These are phyloP conservation scores for Leccinum truebloodii DNA, from an alignment of 768 basidiomycete genomes.

Conservation along the genomic window DNA sequence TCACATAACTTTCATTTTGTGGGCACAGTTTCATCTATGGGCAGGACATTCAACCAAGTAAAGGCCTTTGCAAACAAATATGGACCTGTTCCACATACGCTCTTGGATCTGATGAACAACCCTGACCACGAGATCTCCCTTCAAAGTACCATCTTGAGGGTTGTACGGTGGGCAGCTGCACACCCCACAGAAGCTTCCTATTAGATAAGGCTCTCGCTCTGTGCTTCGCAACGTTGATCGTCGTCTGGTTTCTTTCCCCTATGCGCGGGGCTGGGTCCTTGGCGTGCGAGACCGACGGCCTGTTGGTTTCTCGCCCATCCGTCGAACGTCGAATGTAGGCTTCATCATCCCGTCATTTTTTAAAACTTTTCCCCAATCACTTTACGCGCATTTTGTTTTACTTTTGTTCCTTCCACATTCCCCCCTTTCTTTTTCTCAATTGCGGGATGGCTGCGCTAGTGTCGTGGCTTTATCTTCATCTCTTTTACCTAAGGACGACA, in stretches of 20 bases:
- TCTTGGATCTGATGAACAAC: no score
- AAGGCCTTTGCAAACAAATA: no score
- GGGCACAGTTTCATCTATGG: no score
- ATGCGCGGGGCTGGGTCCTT: slow-evolving; percentile 27
- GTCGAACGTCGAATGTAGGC: slow-evolving; percentile 24
- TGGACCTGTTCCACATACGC: no score
- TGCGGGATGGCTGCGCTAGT: slow-evolving; percentile 26
- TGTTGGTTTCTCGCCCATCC: slow-evolving; percentile 15
- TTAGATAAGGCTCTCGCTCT: slow-evolving; percentile 43
- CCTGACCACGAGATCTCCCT: no score
- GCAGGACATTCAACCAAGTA: no score
- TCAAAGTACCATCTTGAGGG: no score
- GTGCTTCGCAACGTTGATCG: slow-evolving; percentile 66
- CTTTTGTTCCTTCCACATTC: slow-evolving; percentile 8
- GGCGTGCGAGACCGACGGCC: neutral
- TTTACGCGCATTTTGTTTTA: slow-evolving; percentile 21
- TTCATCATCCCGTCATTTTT: slow-evolving; percentile 23
- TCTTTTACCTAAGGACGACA: slow-evolving; percentile 29
- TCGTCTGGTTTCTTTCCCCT: slow-evolving; percentile 10
- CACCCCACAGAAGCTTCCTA: no score
- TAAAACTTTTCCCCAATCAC: slow-evolving; percentile 6
- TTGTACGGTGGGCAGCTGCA: no score
- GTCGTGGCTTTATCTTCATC: slow-evolving; percentile 16
- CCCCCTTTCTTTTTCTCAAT: slow-evolving; percentile 5
- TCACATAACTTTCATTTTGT: neutral